Conservation (phyloP, 192 early-diverging fungal genomes). For the Coemansia sp. region DNA sequence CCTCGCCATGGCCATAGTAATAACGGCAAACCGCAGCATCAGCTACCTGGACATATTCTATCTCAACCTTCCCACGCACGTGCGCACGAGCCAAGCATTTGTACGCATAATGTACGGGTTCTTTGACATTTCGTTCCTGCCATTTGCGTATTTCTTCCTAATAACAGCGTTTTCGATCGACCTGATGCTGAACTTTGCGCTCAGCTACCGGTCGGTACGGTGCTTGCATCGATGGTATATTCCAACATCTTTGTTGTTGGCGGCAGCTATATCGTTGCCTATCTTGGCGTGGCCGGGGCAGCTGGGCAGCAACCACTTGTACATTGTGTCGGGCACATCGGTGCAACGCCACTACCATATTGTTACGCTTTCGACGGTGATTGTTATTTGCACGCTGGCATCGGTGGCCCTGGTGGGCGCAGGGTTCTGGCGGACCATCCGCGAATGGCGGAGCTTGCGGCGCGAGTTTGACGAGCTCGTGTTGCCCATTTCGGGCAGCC, state of each 20-base stretch:
- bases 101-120: conserved; percentile 55
- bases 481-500: conserved; percentile 42
- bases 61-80: conserved; percentile 20
- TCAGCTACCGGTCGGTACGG: conserved; percentile 47
- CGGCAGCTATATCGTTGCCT: conserved; percentile 40
- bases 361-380: conserved; percentile 48
- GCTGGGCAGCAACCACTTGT: conserved; percentile 46
- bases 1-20: conserved; percentile 49
- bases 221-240: conserved; percentile 47
- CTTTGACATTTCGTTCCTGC: conserved; percentile 52
- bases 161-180: conserved; percentile 56
- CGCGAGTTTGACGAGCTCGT: conserved; percentile 49
- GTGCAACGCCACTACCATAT: conserved; percentile 53
- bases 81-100: conserved; percentile 39
- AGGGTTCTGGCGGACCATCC: conserved; percentile 53
- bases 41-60: conserved; percentile 56
- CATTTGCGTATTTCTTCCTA: conserved; percentile 53
- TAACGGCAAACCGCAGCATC: conserved; percentile 48
- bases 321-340: conserved; percentile 51
- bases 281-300: conserved; percentile 48
- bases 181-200: conserved; percentile 53
- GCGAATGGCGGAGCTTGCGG: conserved; percentile 50
- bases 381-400: conserved; percentile 50
- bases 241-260: conserved; percentile 30
- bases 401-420: conserved; percentile 52